phyloP scores from a whole-genome alignment of 2,329 filamentous ascomycete genomes.

The Fusarium sp. region DNA sequence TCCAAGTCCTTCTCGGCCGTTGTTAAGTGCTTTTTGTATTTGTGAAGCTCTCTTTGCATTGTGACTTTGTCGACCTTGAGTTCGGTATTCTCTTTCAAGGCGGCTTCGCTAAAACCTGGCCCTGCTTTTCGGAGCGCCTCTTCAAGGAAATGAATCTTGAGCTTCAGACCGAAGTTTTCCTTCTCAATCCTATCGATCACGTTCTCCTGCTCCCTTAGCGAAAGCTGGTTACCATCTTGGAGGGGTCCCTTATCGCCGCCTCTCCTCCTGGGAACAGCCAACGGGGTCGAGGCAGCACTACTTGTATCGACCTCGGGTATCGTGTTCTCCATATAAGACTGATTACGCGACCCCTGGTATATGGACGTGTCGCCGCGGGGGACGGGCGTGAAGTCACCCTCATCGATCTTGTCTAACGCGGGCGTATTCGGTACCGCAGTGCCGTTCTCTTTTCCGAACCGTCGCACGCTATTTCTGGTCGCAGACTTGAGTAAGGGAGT shows the following conservation, averaged over 20 bases:
- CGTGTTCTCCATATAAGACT: conserved; percentile 74
- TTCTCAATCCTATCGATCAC: conserved; percentile 97
- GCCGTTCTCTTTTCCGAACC: conserved; percentile 70
- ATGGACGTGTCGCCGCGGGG: conserved; percentile 79
- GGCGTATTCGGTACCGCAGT: conserved; percentile 74
- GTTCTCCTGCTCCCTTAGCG: conserved; percentile 92
- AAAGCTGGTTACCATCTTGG: conserved; percentile 89
- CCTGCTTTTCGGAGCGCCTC: conserved; percentile 88
- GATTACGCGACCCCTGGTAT: conserved; percentile 72
- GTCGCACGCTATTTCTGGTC: conserved; percentile 77
- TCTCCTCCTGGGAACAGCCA: conserved; percentile 74
- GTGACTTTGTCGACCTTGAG: conserved; percentile 93
- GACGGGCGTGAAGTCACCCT: conserved; percentile 79
- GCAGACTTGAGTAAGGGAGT: conserved; percentile 90
- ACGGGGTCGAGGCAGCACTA: conserved; percentile 84
- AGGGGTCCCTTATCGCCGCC: conserved; percentile 74
- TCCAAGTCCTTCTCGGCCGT: conserved; percentile 89
- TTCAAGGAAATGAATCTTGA: conserved; percentile 97
- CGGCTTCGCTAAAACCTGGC: conserved; percentile 87
- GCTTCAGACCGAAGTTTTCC: conserved; percentile 95
- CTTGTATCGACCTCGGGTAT: conserved; percentile 80
- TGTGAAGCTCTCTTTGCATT: conserved; percentile 86
- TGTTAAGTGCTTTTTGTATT: conserved; percentile 85
- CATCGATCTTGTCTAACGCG: conserved; percentile 72
- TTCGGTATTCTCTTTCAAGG: conserved; percentile 93